Percentiles rank a stretch among this genome's conserved stretches.
Conservation (phyloP, 352 stramenopile genomes). For the Plasmopara viticola region DNA sequence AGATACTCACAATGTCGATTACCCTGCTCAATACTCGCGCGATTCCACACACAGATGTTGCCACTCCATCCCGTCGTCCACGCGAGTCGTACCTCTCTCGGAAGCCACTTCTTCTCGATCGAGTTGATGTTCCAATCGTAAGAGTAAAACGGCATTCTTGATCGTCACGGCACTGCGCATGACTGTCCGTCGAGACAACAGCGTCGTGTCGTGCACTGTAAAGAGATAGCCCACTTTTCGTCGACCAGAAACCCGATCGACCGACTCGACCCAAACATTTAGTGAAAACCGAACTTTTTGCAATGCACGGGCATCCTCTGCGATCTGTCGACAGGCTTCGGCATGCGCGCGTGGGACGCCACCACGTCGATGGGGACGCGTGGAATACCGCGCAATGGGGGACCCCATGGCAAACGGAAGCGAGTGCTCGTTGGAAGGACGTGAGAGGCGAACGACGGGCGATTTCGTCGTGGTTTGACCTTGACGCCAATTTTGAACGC, state of each 20-base stretch:
- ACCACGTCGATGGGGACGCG: constrained; percentile 9
- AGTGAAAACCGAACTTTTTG: constrained; percentile 44
- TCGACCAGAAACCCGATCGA: constrained; percentile 44
- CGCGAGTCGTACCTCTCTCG: constrained; percentile 18
- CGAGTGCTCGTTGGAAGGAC: constrained; percentile 2
- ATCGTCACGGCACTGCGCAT: constrained; percentile 55
- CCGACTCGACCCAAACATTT: constrained; percentile 64
- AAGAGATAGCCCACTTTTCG: constrained; percentile 70
- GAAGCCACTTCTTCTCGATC: constrained; percentile 18
- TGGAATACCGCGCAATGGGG: constrained; percentile 13
- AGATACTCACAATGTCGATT: constrained; percentile 13
- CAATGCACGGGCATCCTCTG: constrained; percentile 21
- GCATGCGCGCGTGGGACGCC: constrained; percentile 17
- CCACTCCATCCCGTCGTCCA: constrained; percentile 29
- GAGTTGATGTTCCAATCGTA: constrained; percentile 27
- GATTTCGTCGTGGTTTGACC: background rate
- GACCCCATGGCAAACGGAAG: constrained; percentile 16
- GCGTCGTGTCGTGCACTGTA: constrained; percentile 29
- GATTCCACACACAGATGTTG: constrained; percentile 50
- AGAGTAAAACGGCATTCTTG: constrained; percentile 49
- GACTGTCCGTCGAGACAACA: constrained; percentile 26
- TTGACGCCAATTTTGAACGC: constrained; percentile 28
- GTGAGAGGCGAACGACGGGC: constrained; percentile 3
- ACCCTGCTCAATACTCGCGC: constrained; percentile 31
- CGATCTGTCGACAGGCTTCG: constrained; percentile 21